Conservation (phyloP, 2,329 filamentous ascomycete species). For the Sarocladiaceae sp. region DNA sequence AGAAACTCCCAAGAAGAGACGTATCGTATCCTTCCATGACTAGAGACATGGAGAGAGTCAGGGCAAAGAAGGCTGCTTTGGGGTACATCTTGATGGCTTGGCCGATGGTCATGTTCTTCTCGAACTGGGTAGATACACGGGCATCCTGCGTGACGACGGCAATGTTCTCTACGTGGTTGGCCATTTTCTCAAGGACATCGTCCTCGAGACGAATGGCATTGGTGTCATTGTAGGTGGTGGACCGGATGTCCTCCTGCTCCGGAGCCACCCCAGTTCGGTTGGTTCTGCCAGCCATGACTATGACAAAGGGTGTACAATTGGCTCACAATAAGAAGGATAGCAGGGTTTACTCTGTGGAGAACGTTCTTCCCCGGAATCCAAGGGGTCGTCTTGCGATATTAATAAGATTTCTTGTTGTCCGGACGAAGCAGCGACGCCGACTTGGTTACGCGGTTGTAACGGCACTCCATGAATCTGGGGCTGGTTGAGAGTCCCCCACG, state of each 20-base stretch:
- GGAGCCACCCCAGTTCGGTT: background rate
- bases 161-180: background rate
- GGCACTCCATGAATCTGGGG: background rate
- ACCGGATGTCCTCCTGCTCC: background rate
- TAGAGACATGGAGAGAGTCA: slow-evolving; percentile 35
- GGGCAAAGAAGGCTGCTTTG: slow-evolving; percentile 37
- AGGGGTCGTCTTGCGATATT: background rate
- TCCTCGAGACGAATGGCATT: background rate
- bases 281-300: background rate
- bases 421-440: background rate
- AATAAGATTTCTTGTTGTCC: background rate
- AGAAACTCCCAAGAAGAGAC: slow-evolving; percentile 35
- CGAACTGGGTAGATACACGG: slow-evolving; percentile 12
- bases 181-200: background rate
- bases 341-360: background rate
- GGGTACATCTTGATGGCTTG: slow-evolving; percentile 34
- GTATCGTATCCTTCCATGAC: slow-evolving; percentile 38
- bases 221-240: background rate
- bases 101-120: slow-evolving; percentile 30
- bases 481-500: background rate
- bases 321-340: background rate
- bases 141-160: background rate
- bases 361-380: background rate
- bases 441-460: background rate
- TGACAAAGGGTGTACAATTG: background rate